These are phyloP conservation scores for Pisolithus microcarpus DNA, from an alignment of 768 basidiomycete species.

Conservation along the genomic window DNA sequence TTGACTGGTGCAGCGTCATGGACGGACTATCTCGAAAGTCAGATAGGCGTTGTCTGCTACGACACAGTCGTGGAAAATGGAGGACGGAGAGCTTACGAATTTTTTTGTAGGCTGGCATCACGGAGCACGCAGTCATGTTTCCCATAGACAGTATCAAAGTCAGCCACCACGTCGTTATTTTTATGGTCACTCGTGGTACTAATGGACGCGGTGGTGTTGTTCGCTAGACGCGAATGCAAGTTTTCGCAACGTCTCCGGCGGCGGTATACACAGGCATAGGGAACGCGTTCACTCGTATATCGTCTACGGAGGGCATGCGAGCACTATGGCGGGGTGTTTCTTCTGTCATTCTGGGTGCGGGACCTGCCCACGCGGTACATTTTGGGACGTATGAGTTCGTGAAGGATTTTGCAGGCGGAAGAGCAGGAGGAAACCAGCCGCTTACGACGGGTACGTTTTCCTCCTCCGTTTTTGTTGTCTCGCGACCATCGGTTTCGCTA, in stretches of 20 bases:
- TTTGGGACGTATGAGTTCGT: constrained; percentile 94
- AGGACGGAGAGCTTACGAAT: constrained; percentile 10
- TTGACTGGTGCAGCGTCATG: not conserved
- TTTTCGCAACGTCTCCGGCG: constrained; percentile 78
- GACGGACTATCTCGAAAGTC: not conserved
- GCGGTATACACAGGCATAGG: constrained; percentile 86
- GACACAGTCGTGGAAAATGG: not conserved
- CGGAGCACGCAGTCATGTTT: constrained; percentile 98
- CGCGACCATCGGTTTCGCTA: not conserved
- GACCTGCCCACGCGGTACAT: constrained; percentile 96
- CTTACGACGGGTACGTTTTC: constrained; percentile 73
- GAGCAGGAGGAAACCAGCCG: constrained; percentile 70
- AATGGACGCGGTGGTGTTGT: not conserved
- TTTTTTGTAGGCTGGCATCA: constrained; percentile 82
- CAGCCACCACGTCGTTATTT: constrained; percentile 19
- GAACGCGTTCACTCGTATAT: constrained; percentile 87
- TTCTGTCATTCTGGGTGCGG: constrained; percentile 92
- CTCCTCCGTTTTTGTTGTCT: constrained; percentile 2
- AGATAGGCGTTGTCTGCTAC: not conserved
- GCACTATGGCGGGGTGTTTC: constrained; percentile 95
- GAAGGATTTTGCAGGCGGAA: constrained; percentile 88
- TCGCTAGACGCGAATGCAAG: constrained; percentile 95
- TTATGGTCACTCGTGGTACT: not conserved
- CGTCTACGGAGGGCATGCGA: constrained; percentile 86
- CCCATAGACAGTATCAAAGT: constrained; percentile 99